Percentiles rank a stretch among this genome's conserved stretches.
Conservation (phyloP, 331 rosid species). For the Acacia pycnantha region DNA sequence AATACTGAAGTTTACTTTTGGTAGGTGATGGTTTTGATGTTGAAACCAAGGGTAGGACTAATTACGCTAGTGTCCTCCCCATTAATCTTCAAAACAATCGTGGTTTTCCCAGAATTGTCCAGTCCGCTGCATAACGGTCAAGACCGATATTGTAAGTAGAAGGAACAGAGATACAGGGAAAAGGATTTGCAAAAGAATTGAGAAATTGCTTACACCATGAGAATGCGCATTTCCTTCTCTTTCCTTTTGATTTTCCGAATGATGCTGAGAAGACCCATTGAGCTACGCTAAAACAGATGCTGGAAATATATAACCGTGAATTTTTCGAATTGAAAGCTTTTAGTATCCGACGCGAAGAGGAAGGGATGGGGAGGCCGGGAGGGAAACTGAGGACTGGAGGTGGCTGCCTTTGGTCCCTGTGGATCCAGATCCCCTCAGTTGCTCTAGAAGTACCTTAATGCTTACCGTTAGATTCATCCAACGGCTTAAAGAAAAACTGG, state of each 20-base stretch:
- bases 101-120: slow-evolving; percentile 85
- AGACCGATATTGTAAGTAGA: background rate
- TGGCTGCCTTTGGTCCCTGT: too few relatives aligned
- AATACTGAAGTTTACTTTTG: slow-evolving; percentile 48
- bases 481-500: background rate
- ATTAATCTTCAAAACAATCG: slow-evolving; percentile 79
- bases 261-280: slow-evolving; percentile 83
- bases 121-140: slow-evolving; percentile 55
- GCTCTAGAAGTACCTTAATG: background rate
- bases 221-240: slow-evolving; percentile 80
- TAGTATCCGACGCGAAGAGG: background rate
- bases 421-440: background rate
- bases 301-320: background rate
- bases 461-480: background rate
- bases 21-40: slow-evolving; percentile 79
- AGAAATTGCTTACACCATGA: slow-evolving; percentile 67
- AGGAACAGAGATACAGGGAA: background rate
- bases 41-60: slow-evolving; percentile 87
- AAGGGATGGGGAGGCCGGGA: too few relatives aligned
- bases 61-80: slow-evolving; percentile 87
- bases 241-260: slow-evolving; percentile 77
- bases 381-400: background rate
- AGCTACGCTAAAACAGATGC: background rate
- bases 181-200: background rate
- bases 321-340: background rate